Base-by-base conservation (phyloP, 2,329 filamentous ascomycete genomes). In the Fusarium drepaniforme region DNA sequence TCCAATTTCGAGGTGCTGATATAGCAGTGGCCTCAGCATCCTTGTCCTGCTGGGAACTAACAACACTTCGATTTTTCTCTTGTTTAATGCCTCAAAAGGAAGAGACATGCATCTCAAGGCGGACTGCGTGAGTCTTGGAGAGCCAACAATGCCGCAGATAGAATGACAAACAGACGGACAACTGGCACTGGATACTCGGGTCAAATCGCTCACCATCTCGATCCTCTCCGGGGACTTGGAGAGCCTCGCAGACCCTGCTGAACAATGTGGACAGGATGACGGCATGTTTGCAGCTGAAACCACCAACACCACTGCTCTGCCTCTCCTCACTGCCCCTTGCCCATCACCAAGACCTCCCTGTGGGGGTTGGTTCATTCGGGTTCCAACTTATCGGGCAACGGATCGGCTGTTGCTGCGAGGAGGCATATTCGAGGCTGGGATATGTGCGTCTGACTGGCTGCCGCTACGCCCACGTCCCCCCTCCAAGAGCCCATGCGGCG, bases 391-490 rank as follows among this genome's bases (percentile, higher is more conserved):
- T 53, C 68, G 62, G 58, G 60, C 68, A 71, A 62, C 46, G 69
- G 66, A 76, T 76, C 66, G 68, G 51, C 70, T 46, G 62, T 72
- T 61, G 60, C 71, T 72, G 67, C 53, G 62, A 40, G 44, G 46
- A 66, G 62, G 53, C 44, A 69, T 33, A 69, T 60, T 67, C 38
- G 69, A 68, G 67, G 60, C 64, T 74, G 44, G 56, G 15, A 67
- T 46, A 62, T 53, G 64, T 64, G 49, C 53, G 51, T 70, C 59
- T 77, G 67, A 76, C 65, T 79, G 75, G 77, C 61, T 71, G 46
- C 64, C 69, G 61, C 51, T 66, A 62, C 64, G 60, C 68, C 70
- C 70, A 71, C 63, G 21, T 70, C 70, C 69, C 69, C 66, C 66
- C 59, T 57, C 46, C 40, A 60, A 8, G 42, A 64, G 66, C 53